A percentile compares a stretch with the other conserved stretches of the same genome.
Evolutionary conservation across 2,329 filamentous ascomycete genomes (phyloP).

Genomic region (Botrytis elliptica): DNA sequence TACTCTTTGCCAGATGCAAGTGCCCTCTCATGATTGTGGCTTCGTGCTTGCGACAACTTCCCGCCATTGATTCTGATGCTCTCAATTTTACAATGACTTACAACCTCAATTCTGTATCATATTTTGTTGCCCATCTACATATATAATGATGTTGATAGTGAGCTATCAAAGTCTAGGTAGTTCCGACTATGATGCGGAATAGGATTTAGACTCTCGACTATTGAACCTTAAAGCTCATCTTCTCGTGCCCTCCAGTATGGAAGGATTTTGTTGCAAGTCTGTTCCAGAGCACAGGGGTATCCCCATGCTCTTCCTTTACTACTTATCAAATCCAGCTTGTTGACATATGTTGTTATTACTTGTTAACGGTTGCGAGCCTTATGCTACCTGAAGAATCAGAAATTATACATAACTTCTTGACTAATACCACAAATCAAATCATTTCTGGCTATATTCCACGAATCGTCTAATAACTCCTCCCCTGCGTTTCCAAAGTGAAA

Average conservation of each 20-base stretch:
- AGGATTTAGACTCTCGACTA: background rate
- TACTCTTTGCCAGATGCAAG: background rate
- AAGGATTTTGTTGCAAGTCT: constrained; percentile 3
- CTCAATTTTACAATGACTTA: background rate
- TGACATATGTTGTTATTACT: background rate
- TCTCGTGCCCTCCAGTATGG: background rate
- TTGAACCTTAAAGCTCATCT: background rate
- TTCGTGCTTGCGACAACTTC: background rate
- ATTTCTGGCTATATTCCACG: background rate
- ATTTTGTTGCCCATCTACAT: background rate
- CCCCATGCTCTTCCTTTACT: background rate
- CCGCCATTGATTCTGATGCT: background rate
- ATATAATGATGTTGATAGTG: background rate
- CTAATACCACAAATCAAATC: background rate
- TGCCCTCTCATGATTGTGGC: background rate
- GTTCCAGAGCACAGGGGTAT: background rate
- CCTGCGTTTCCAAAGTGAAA: background rate
- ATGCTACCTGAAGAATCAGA: background rate
- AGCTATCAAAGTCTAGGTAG: background rate
- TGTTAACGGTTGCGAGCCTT: background rate
- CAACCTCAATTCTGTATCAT: background rate
- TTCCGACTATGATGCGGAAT: background rate
- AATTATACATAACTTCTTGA: background rate
- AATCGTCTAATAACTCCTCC: background rate
- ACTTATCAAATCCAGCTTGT: background rate